Evolutionary conservation across 345 rosid species (phyloP), one percentile per base, ranked within the genome.

Genomic region (Eucalyptus victrix): DNA sequence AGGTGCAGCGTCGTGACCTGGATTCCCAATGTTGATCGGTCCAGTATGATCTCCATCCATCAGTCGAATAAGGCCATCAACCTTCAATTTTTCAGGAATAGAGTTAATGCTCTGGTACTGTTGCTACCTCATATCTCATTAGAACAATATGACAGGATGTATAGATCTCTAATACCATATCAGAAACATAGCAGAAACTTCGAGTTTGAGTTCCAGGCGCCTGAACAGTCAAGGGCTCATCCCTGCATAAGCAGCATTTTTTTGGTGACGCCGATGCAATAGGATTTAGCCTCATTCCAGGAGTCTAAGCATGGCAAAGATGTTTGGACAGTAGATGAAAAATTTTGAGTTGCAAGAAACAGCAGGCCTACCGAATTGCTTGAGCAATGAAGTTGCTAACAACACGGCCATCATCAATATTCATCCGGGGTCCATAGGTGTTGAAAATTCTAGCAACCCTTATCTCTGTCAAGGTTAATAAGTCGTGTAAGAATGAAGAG

Each of bases 371-470:
- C 98, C 98, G 95, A 85, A 96, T 76, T 90, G 98, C 98, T 89
- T 97, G 99, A 90, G 99, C 99, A 45, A 97, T 94, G 94, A 97
- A 97, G 92, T 97, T 97, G 91, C 99, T 97, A 88, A 97, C 99
- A 23, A 96, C 99, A 89, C 99, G 99, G 37, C 99, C 99, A 88
- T 97, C 99, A 67, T 97, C 98, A 40, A 96, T 97, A 90, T 95
- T 95, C 99, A 97, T 97, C 86, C 98, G 96, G 47, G 99, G 98
- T 87, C 98, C 99, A 69, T 97, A 97, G 37, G 99, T 97, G 93
- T 97, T 97, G 91, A 97, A 97, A 89, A 97, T 97, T 88, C 99
- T 94, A 40, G 99, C 99, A 90, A 97, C 94, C 85, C 98, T 88
- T 8, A 96, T 96, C 90, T 97, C 98, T 95, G 94, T 40, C 83